These are phyloP conservation scores for Rhodofomes roseus DNA, from an alignment of 1,284 basidiomycete genomes.

Conservation along the genomic window DNA sequence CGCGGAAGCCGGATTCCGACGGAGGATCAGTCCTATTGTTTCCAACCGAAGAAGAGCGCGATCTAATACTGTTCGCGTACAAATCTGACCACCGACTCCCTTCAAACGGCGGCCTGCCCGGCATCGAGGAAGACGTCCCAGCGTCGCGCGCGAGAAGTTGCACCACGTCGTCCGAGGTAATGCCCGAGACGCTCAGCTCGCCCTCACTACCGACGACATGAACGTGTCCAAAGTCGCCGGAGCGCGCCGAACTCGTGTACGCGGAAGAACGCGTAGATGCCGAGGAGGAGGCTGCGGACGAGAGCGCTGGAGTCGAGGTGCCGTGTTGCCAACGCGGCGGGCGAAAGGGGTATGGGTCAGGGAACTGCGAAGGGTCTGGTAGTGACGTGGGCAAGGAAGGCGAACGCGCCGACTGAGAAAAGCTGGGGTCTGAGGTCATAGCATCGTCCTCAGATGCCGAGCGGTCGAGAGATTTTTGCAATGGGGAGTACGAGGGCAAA, in stretches of 20 bases:
- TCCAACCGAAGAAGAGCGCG: slow-evolving; percentile 64
- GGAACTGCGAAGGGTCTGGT: slow-evolving; percentile 62
- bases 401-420: slow-evolving; percentile 40
- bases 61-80: slow-evolving; percentile 57
- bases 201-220: slow-evolving; percentile 64
- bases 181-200: slow-evolving; percentile 47
- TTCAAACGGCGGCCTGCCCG: slow-evolving; percentile 44
- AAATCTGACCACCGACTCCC: slow-evolving; percentile 62
- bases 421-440: slow-evolving; percentile 34
- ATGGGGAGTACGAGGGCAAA: slow-evolving; percentile 15
- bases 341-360: slow-evolving; percentile 52
- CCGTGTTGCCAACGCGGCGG: slow-evolving; percentile 33
- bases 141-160: slow-evolving; percentile 55
- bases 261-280: slow-evolving; percentile 73
- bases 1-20: slow-evolving; percentile 36
- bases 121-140: slow-evolving; percentile 38
- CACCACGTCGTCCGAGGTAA: slow-evolving; percentile 59
- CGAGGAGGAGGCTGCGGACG: slow-evolving; percentile 63
- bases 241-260: slow-evolving; percentile 66
- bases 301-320: slow-evolving; percentile 44
- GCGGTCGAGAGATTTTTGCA: slow-evolving; percentile 20
- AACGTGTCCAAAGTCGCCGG: slow-evolving; percentile 59
- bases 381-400: slow-evolving; percentile 42
- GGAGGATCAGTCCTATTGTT: slow-evolving; percentile 39
- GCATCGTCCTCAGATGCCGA: slow-evolving; percentile 32